Percentiles rank a stretch among this genome's conserved stretches.
These are phyloP conservation scores for Fusarium multiceps DNA, from an alignment of 2,329 filamentous ascomycete species.

Conservation along the genomic window DNA sequence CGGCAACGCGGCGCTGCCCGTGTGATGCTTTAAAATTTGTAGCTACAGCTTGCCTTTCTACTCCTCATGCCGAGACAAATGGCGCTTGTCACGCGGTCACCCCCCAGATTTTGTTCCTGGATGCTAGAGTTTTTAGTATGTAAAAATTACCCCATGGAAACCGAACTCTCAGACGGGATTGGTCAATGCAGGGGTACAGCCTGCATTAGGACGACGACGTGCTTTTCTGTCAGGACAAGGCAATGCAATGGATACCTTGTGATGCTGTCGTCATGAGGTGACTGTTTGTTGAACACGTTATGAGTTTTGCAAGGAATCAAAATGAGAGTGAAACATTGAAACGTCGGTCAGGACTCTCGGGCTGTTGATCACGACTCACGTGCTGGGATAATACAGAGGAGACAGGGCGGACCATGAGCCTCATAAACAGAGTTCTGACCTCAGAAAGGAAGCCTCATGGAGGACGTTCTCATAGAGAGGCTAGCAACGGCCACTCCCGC, in stretches of 20 bases:
- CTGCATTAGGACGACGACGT: slow-evolving; percentile 28
- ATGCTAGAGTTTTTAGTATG: slow-evolving; percentile 46
- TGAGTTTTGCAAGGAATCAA: neutral
- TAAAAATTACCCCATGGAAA: slow-evolving; percentile 49
- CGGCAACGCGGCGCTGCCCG: slow-evolving; percentile 34
- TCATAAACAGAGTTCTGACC: neutral
- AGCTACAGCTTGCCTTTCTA: neutral
- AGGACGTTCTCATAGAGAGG: neutral
- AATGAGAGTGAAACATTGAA: neutral
- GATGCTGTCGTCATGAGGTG: slow-evolving; percentile 33
- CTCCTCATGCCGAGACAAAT: slow-evolving; percentile 24
- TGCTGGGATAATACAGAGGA: neutral
- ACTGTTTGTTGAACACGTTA: slow-evolving; percentile 9
- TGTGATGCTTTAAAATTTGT: slow-evolving; percentile 34
- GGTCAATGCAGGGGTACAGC: slow-evolving; percentile 19
- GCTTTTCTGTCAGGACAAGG: slow-evolving; percentile 5
- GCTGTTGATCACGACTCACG: neutral
- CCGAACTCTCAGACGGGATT: slow-evolving; percentile 4
- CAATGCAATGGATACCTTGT: slow-evolving; percentile 27
- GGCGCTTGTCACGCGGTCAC: slow-evolving; percentile 44
- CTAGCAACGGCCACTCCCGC: slow-evolving; percentile 37
- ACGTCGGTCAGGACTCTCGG: slow-evolving; percentile 1
- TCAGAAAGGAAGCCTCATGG: neutral
- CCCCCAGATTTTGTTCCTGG: slow-evolving; percentile 43
- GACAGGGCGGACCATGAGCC: neutral